Evolutionary conservation across 1,284 basidiomycete genomes (phyloP), one percentile per base, ranked within the genome.

Genomic region (Irpex sp.): DNA sequence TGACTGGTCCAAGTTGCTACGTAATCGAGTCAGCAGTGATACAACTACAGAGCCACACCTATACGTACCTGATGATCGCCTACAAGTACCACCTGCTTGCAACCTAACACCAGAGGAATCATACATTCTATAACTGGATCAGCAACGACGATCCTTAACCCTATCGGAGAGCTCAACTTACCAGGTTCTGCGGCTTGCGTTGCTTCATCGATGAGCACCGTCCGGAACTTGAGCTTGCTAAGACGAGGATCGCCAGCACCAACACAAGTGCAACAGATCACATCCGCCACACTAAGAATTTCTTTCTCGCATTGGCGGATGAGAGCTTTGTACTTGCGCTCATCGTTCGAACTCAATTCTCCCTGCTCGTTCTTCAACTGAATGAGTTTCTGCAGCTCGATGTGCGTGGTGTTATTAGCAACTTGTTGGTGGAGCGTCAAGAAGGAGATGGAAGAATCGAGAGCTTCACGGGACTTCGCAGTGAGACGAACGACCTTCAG

Each of bases 201-300:
- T 5, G 97, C 97, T 74, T 99, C 97, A 74, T 99, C 97, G 69
- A 99, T 98, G 68, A 99, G 83, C 7, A 99, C 97, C 0, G 97
- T 98, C 75, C 95, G 90, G 78, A 99, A 99, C 81, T 98, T 98
- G 80, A 98, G 84, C 80, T 98, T 98, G 78, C 88, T 90, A 75
- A 99, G 80, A 69, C 97, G 87, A 3, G 96, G 96, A 76, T 99
- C 97, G 34, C 97, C 97, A 55, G 95, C 93, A 65, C 97, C 97
- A 51, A 99, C 97, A 78, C 97, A 99, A 57, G 97, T 99, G 72
- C 93, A 95, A 75, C 97, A 99, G 70, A 99, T 98, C 58, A 99
- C 97, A 76, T 99, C 97, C 21, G 97, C 97, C 19, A 92, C 93
- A 66, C 86, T 82, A 71, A 99, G 79, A 67, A 99, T 98, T 82